Base-by-base conservation (phyloP, 306 rosid species). In the Malus orientalis region DNA sequence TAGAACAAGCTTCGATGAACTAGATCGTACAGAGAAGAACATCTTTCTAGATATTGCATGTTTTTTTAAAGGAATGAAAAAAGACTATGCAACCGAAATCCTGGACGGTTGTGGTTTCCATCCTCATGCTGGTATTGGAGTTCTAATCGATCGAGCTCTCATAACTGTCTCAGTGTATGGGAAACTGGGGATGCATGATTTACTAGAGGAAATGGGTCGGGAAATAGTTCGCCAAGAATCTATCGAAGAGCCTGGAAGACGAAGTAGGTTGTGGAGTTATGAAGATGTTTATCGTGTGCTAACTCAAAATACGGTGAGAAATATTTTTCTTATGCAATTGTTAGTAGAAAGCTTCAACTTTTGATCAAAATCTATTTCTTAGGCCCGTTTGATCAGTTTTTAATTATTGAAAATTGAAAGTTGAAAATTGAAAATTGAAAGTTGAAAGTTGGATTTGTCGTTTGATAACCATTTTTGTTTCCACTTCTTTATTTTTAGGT, bases 1-100 rank as follows among this genome's bases (percentile, higher is more conserved):
- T 5, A 70, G 19, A 11, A 71, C 73, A 72, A 81, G 69, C 67
- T 81, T 23, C 4, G 75, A 81, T 15, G 84, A 70, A 22, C 74
- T 81, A 38, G 79, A 81, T 70, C n/a, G 70, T 4, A 1, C 3
- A 33, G 77, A 75, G 84, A 83, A 69, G 76, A 0, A 36, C 40
- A 36, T 36, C 8, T 36, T 36, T 36, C 40, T 36, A 36, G 40
- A 36, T 36, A 36, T 36, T 33, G 38, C 38, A 33, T 33, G 38
- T 33, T 33, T 33, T 79, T 88, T 86, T 55, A 83, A 72, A 29
- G 90, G 86, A 51, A 76, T 64, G 76, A 16, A n/a, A 12, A 19
- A 22, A 40, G 82, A 68, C 44, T 23, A 44, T 74, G 81, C 78
- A 2, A 72, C 22, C 19, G 59, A 79, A 29, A 55, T 82, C 10